phyloP scores from a whole-genome alignment of 805 yeast genomes.

The Saccharomycopsis fermentans region DNA sequence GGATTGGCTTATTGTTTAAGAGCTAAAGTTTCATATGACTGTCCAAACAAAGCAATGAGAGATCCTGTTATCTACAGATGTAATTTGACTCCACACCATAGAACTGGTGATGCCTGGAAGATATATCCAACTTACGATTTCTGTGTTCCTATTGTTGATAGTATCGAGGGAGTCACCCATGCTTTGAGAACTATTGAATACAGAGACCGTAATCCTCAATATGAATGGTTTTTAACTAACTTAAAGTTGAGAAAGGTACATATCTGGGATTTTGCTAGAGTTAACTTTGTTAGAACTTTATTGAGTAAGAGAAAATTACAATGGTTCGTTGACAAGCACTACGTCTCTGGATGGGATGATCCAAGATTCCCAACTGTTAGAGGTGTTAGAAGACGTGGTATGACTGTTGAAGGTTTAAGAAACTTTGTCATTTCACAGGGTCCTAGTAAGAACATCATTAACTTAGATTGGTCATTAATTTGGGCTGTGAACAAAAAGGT shows the following conservation, averaged over 20 bases:
- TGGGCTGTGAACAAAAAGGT: slow-evolving; percentile 98
- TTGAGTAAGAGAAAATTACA: slow-evolving; percentile 95
- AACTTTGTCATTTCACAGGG: slow-evolving; percentile 93
- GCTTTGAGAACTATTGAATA: slow-evolving; percentile 97
- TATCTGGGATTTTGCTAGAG: slow-evolving; percentile 97
- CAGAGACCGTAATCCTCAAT: slow-evolving; percentile 97
- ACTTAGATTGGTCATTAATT: slow-evolving; percentile 93
- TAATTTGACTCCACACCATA: slow-evolving; percentile 94
- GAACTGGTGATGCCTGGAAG: slow-evolving; percentile 90
- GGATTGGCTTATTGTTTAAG: slow-evolving; percentile 90
- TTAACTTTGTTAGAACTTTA: slow-evolving; percentile 91
- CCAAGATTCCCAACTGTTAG: slow-evolving; percentile 99
- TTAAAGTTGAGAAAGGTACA: slow-evolving; percentile 82
- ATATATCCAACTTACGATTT: slow-evolving; percentile 97
- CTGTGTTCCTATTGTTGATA: slow-evolving; percentile 95
- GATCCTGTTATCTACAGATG: slow-evolving; percentile 98
- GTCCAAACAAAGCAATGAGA: slow-evolving; percentile 88
- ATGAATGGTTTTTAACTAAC: slow-evolving; percentile 88
- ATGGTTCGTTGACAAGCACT: slow-evolving; percentile 92
- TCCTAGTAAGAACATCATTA: slow-evolving; percentile 93
- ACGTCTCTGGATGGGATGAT: slow-evolving; percentile 94
- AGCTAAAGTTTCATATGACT: slow-evolving; percentile 91
- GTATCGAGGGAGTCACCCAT: slow-evolving; percentile 95
- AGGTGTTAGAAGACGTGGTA: slow-evolving; percentile 99
- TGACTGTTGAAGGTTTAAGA: slow-evolving; percentile 96